These are phyloP conservation scores for Candolleomyces eurysporus DNA, from an alignment of 768 basidiomycete species.

Conservation along the genomic window DNA sequence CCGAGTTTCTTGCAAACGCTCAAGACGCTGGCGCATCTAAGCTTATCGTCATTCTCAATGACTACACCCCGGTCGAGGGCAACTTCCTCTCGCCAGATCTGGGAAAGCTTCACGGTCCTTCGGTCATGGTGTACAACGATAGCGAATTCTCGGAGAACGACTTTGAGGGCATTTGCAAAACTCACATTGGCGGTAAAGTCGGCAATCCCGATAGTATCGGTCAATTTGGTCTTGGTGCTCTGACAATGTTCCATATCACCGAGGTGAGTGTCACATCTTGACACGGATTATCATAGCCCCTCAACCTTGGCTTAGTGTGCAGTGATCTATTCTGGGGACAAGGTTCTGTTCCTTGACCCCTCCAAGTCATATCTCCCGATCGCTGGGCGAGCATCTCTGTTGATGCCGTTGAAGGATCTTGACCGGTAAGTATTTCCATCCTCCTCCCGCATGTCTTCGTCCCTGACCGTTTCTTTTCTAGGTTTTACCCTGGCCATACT, in stretches of 20 bases:
- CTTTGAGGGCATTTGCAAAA: constrained; percentile 44
- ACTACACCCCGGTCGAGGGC: constrained; percentile 8
- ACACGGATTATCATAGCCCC: background rate
- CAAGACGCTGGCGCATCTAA: constrained; percentile 44
- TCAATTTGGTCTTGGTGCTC: constrained; percentile 49
- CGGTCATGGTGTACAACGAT: constrained; percentile 46
- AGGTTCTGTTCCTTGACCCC: constrained; percentile 44
- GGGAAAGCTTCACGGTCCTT: constrained; percentile 29
- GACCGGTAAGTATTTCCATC: background rate
- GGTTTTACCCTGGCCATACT: background rate
- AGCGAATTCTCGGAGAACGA: constrained; percentile 38
- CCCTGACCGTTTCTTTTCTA: background rate
- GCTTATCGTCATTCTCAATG: constrained; percentile 34
- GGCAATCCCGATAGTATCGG: constrained; percentile 40
- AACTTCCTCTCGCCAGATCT: constrained; percentile 33
- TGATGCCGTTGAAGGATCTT: constrained; percentile 31
- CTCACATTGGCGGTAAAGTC: constrained; percentile 45
- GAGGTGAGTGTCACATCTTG: constrained; percentile 32
- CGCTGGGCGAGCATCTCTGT: constrained; percentile 23
- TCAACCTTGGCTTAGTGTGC: constrained; percentile 23
- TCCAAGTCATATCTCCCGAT: constrained; percentile 39
- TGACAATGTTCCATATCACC: constrained; percentile 52
- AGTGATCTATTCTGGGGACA: constrained; percentile 28
- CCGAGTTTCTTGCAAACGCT: constrained; percentile 55
- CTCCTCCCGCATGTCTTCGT: background rate